Conservation (phyloP, 2,329 filamentous ascomycete species). For the Annulohypoxylon truncatum region DNA sequence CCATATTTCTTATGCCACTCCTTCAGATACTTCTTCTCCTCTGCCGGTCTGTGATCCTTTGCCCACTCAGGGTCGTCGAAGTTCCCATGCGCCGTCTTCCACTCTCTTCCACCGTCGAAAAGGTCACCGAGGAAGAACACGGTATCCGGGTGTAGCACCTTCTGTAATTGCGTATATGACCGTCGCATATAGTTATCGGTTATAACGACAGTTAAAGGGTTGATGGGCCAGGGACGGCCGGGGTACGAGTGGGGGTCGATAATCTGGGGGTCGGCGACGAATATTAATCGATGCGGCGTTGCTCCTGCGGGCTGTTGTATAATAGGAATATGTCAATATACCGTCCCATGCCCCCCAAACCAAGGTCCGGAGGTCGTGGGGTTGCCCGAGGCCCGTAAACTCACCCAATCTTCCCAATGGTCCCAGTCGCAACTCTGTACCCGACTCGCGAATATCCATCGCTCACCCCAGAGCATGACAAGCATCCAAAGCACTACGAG, state of each 20-base stretch:
- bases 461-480: conserved; percentile 86
- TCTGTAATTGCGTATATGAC: conserved; percentile 82
- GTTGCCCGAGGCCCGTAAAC: conserved; percentile 42
- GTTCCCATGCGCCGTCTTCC: conserved; percentile 76
- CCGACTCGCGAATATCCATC: conserved; percentile 77
- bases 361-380: not conserved
- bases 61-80: conserved; percentile 71
- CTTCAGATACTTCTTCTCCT: conserved; percentile 68
- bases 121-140: conserved; percentile 93
- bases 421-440: conserved; percentile 83
- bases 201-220: conserved; percentile 65
- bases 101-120: conserved; percentile 96
- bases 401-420: conserved; percentile 93
- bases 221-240: conserved; percentile 74
- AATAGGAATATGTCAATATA: conserved; percentile 20
- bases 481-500: conserved; percentile 80
- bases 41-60: conserved; percentile 60
- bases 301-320: conserved; percentile 75
- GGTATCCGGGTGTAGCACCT: conserved; percentile 82
- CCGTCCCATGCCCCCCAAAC: conserved; percentile 1
- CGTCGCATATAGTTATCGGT: conserved; percentile 92
- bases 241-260: conserved; percentile 97
- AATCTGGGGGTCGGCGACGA: conserved; percentile 91
- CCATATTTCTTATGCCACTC: conserved; percentile 80
- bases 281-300: conserved; percentile 83